Percentiles rank a stretch among this genome's conserved stretches.
phyloP scores from a whole-genome alignment of 192 early-diverging fungal genomes.

The Linnemannia elongata region DNA sequence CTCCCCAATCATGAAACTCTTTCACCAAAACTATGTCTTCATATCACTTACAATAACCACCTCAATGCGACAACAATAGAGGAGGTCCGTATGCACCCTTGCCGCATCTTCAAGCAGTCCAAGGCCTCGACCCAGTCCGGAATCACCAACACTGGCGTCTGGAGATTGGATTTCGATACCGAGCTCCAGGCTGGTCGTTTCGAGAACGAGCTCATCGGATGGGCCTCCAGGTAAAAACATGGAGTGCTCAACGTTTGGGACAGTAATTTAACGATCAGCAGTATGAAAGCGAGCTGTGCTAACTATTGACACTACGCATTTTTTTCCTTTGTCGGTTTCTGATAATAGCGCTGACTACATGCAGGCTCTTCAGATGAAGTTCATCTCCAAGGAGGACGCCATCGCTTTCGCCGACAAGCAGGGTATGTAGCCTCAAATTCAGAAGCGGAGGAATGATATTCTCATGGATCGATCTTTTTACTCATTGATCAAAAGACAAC shows the following conservation, averaged over 20 bases:
- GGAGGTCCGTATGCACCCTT: slow-evolving; percentile 77
- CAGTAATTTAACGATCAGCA: too few relatives aligned
- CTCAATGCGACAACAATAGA: slow-evolving; percentile 31
- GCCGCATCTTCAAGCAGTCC: slow-evolving; percentile 86
- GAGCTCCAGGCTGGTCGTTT: slow-evolving; percentile 83
- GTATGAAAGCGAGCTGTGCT: too few relatives aligned
- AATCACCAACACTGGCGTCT: slow-evolving; percentile 79
- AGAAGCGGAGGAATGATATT: not conserved
- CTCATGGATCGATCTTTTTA: not conserved
- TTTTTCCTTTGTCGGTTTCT: slow-evolving; percentile 1
- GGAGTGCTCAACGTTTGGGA: too few relatives aligned
- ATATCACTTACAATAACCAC: not conserved
- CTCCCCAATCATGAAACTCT: too few relatives aligned
- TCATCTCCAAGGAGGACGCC: slow-evolving; percentile 88
- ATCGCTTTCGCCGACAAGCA: slow-evolving; percentile 96
- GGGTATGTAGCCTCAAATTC: slow-evolving; percentile 55
- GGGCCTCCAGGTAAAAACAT: slow-evolving; percentile 78
- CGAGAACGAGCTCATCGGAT: slow-evolving; percentile 96
- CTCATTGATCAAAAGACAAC: not conserved
- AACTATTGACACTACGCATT: not conserved
- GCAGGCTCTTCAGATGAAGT: slow-evolving; percentile 87
- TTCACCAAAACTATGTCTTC: not conserved
- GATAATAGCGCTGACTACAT: slow-evolving; percentile 81
- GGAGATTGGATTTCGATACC: slow-evolving; percentile 94
- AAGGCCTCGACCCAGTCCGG: slow-evolving; percentile 92